Percentiles rank a stretch among this genome's conserved stretches.
Conservation (phyloP, 306 rosid species). For the Carpinus fangiana region DNA sequence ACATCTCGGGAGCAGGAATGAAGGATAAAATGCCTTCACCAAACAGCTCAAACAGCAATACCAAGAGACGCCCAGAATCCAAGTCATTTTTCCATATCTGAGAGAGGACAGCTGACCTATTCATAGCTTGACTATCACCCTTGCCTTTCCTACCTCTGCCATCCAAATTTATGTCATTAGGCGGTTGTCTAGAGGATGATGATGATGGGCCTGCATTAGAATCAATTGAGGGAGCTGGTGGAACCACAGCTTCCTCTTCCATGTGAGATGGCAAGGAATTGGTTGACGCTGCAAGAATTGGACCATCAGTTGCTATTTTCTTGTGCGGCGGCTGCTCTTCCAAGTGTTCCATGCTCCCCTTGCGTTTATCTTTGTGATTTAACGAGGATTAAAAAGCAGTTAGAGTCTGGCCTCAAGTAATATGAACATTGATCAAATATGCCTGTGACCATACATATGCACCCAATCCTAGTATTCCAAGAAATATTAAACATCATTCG, state of each 20-base stretch:
- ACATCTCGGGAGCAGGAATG: slow-evolving; percentile 67
- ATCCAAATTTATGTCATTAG: slow-evolving; percentile 8
- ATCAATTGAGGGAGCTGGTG: slow-evolving; percentile 17
- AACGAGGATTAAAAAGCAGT: not conserved
- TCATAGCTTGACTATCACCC: slow-evolving; percentile 29
- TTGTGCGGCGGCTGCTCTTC: slow-evolving; percentile 35
- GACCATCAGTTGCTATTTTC: slow-evolving; percentile 41
- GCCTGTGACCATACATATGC: not conserved
- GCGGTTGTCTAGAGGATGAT: slow-evolving; percentile 14
- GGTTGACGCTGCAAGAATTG: not conserved
- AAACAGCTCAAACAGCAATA: slow-evolving; percentile 51
- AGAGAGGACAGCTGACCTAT: slow-evolving; percentile 52
- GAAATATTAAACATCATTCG: no score
- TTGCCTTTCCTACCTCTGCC: slow-evolving; percentile 20
- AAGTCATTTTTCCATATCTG: slow-evolving; percentile 80
- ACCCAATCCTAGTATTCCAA: not conserved
- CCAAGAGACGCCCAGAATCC: slow-evolving; percentile 57
- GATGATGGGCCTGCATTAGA: slow-evolving; percentile 25
- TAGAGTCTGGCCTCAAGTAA: not conserved
- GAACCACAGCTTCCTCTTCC: slow-evolving; percentile 21
- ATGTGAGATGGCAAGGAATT: slow-evolving; percentile 31
- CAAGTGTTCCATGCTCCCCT: slow-evolving; percentile 25
- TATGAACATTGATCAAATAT: not conserved
- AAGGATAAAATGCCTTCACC: slow-evolving; percentile 71
- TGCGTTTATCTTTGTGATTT: slow-evolving; percentile 35